A percentile compares a stretch with the other conserved stretches of the same genome.
Evolutionary conservation across 2,329 filamentous ascomycete species (phyloP).

Genomic region (Epichloe baconii): DNA sequence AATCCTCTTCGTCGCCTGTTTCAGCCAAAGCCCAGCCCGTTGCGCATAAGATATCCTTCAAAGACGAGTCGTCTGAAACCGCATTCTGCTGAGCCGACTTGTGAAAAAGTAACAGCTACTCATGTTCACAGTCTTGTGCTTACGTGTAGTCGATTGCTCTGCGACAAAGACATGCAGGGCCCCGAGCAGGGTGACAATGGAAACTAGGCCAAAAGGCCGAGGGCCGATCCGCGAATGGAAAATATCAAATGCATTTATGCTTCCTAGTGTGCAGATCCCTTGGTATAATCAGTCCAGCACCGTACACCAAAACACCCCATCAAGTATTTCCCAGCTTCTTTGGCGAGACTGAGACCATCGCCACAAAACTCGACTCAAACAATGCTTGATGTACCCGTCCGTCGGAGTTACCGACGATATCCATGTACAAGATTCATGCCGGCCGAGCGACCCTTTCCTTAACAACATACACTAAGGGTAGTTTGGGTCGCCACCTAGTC

Average conservation of each 20-base stretch:
- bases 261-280: constrained; percentile 8
- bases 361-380: neutral
- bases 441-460: neutral
- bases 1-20: neutral
- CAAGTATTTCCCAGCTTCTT: constrained; percentile 2
- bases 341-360: neutral
- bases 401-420: neutral
- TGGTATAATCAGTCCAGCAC: constrained; percentile 22
- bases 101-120: too few relatives aligned
- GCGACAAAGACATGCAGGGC: neutral
- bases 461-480: neutral
- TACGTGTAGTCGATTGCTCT: too few relatives aligned
- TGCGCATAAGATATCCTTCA: neutral
- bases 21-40: neutral
- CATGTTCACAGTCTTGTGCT: too few relatives aligned
- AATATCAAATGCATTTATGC: constrained; percentile 5
- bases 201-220: neutral
- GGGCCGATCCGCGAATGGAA: neutral
- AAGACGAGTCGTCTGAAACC: neutral
- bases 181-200: neutral
- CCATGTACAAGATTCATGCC: neutral
- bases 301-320: constrained; percentile 20
- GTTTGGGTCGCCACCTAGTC: constrained; percentile 37
- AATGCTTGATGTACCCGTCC: neutral
- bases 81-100: too few relatives aligned